Percentiles rank a stretch among this genome's conserved stretches.
Evolutionary conservation across 2,329 filamentous ascomycete genomes (phyloP).

Genomic region (Pseudomassariella vexata): DNA sequence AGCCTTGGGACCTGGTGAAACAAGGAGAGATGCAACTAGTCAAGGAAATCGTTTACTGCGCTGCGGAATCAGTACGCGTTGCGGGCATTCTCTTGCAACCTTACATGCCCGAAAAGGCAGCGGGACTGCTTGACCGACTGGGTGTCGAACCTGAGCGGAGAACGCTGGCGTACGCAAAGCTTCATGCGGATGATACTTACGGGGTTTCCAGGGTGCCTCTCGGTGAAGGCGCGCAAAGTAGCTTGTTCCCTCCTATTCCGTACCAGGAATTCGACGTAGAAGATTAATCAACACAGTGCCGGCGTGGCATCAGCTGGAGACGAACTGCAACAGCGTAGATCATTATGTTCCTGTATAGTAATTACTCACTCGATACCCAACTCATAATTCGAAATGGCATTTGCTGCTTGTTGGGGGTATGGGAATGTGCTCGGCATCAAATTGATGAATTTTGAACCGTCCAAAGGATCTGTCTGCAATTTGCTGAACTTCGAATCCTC

Average conservation of each 20-base stretch:
- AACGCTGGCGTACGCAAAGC: constrained; percentile 53
- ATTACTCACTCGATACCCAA: too few relatives aligned
- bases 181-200: constrained; percentile 65
- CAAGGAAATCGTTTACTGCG: constrained; percentile 61
- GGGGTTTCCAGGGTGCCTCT: constrained; percentile 40
- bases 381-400: too few relatives aligned
- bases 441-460: too few relatives aligned
- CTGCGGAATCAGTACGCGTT: constrained; percentile 72
- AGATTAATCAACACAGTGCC: not conserved
- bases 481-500: too few relatives aligned
- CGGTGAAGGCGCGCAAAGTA: constrained; percentile 31
- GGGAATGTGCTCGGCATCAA: too few relatives aligned
- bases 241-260: constrained; percentile 47
- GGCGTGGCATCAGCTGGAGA: too few relatives aligned
- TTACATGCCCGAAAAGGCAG: constrained; percentile 78
- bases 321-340: too few relatives aligned
- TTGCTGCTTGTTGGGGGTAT: too few relatives aligned
- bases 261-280: constrained; percentile 30
- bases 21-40: constrained; percentile 30
- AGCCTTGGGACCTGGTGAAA: constrained; percentile 62
- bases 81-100: constrained; percentile 82
- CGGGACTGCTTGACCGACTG: constrained; percentile 67
- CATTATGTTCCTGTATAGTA: too few relatives aligned
- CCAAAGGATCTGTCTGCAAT: too few relatives aligned
- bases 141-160: constrained; percentile 62